Percentiles rank a stretch among this genome's conserved stretches.
phyloP scores from a whole-genome alignment of 129 eudicot species.

The Sambucus nigra region DNA sequence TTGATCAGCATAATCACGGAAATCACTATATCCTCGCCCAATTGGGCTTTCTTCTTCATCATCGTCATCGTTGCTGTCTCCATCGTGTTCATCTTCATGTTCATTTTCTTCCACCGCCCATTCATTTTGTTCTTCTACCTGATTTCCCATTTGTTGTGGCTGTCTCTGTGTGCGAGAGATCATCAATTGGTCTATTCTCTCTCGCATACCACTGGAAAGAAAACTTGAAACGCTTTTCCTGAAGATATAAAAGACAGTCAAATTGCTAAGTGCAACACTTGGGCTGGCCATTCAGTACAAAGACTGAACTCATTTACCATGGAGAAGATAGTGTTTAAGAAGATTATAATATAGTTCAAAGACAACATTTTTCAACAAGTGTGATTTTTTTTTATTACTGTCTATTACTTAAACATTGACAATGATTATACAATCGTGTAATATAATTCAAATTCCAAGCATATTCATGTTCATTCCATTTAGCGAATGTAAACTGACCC shows the following conservation, averaged over 20 bases:
- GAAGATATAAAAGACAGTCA: constrained; percentile 6
- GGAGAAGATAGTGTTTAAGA: no score
- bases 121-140: constrained; percentile 8
- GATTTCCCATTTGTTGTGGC: constrained; percentile 3
- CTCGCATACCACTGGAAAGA: constrained; percentile 48
- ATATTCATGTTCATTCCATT: no score
- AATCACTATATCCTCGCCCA: constrained; percentile 23
- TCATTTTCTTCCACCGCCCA: constrained; percentile 11
- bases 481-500: no score
- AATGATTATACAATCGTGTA: no score
- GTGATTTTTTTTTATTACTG: no score
- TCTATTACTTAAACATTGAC: no score
- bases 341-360: no score
- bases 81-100: constrained; percentile 27
- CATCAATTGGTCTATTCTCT: constrained; percentile 51
- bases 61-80: constrained; percentile 12
- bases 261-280: no score
- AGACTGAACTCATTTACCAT: no score
- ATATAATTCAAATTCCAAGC: no score
- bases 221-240: constrained; percentile 63
- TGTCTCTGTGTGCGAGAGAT: constrained; percentile 28
- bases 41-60: constrained; percentile 18
- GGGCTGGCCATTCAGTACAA: no score
- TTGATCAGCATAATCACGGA: constrained; percentile 25
- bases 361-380: no score